These are phyloP conservation scores for Cochlearia excelsa DNA, from an alignment of 345 rosid genomes.

Conservation along the genomic window DNA sequence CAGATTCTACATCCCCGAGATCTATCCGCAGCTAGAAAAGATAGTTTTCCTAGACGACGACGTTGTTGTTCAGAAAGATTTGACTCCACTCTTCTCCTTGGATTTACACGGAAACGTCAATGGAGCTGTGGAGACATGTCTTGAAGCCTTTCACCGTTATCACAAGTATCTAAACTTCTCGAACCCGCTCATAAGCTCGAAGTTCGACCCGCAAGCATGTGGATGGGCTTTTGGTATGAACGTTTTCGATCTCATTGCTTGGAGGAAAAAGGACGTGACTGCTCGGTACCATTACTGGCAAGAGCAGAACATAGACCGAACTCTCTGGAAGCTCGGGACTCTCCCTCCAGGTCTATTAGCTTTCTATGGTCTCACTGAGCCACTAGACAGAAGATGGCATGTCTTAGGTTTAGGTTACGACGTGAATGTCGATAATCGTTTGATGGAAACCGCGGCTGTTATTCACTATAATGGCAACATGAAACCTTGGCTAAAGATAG, in stretches of 20 bases:
- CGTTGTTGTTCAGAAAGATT: slow-evolving; percentile 91
- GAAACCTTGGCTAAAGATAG: slow-evolving; percentile 97
- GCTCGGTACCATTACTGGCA: slow-evolving; percentile 81
- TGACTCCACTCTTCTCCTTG: slow-evolving; percentile 85
- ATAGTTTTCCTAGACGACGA: slow-evolving; percentile 90
- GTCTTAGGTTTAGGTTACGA: slow-evolving; percentile 94
- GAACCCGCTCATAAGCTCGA: slow-evolving; percentile 81
- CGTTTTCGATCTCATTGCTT: slow-evolving; percentile 74
- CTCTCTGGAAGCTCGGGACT: slow-evolving; percentile 91
- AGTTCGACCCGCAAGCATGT: slow-evolving; percentile 96
- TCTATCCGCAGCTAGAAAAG: slow-evolving; percentile 92
- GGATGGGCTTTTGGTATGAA: slow-evolving; percentile 99
- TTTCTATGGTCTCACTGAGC: slow-evolving; percentile 91
- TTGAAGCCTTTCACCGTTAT: slow-evolving; percentile 89
- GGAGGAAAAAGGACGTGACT: slow-evolving; percentile 95
- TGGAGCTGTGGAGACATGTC: slow-evolving; percentile 99
- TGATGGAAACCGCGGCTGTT: slow-evolving; percentile 94
- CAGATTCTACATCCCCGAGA: slow-evolving; percentile 89
- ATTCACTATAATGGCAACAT: slow-evolving; percentile 88
- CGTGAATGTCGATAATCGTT: slow-evolving; percentile 74
- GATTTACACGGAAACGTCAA: slow-evolving; percentile 93
- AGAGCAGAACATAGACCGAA: slow-evolving; percentile 66
- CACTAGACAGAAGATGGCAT: slow-evolving; percentile 98
- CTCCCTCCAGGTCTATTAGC: slow-evolving; percentile 91
- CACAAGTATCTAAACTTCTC: slow-evolving; percentile 97